Conservation (phyloP, 305 asterid genomes). For the Fraxinus velutina region DNA sequence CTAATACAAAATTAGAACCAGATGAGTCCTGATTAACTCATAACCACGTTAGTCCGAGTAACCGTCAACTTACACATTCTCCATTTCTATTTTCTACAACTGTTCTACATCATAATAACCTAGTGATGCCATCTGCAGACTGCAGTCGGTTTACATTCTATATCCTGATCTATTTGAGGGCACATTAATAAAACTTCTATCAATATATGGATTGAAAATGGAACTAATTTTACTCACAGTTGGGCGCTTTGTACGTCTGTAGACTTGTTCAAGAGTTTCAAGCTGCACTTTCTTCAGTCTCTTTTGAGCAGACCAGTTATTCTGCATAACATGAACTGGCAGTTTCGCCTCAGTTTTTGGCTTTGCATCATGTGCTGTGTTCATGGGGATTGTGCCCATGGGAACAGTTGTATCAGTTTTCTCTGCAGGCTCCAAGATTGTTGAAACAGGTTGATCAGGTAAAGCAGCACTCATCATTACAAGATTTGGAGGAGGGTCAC, state of each 20-base stretch:
- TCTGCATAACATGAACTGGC: constrained; percentile 83
- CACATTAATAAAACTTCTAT: background rate
- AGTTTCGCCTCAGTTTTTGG: constrained; percentile 41
- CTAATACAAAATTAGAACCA: background rate
- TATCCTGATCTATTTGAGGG: constrained; percentile 1
- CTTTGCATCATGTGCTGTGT: constrained; percentile 28
- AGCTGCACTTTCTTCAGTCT: constrained; percentile 81
- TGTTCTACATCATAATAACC: background rate
- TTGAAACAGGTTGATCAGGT: constrained; percentile 65
- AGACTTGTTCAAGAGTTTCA: constrained; percentile 79
- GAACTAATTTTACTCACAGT: constrained; percentile 58
- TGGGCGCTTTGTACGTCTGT: constrained; percentile 73
- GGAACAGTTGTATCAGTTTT: constrained; percentile 20
- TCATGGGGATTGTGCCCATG: constrained; percentile 31
- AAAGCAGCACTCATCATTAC: constrained; percentile 76
- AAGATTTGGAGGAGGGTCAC: constrained; percentile 84
- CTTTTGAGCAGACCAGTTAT: constrained; percentile 74
- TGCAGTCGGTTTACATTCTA: background rate
- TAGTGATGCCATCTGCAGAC: background rate
- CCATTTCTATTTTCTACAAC: background rate
- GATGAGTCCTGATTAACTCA: background rate
- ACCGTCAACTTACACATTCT: background rate
- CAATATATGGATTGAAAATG: background rate
- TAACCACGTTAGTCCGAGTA: background rate
- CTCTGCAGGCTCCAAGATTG: constrained; percentile 39